A percentile compares a stretch with the other conserved stretches of the same genome.
These are phyloP conservation scores for Suhomyces chickasaworum DNA, from an alignment of 1,139 yeast genomes.

Conservation along the genomic window DNA sequence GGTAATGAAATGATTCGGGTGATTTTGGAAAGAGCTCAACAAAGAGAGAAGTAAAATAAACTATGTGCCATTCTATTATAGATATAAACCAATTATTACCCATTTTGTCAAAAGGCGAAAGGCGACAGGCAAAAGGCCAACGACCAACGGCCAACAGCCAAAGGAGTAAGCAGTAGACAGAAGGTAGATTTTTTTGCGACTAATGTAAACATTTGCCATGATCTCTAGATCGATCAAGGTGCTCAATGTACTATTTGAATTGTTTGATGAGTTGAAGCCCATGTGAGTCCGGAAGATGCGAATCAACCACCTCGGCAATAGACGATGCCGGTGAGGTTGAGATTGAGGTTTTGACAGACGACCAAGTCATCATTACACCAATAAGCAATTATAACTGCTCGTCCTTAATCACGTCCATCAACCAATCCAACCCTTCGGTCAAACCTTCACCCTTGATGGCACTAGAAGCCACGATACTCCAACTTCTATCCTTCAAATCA, in stretches of 20 bases:
- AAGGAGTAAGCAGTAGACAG: no score
- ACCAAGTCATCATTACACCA: neutral
- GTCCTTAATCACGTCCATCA: slow-evolving; percentile 93
- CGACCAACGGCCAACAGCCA: no score
- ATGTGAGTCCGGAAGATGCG: neutral
- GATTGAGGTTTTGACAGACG: neutral
- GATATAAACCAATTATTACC: slow-evolving; percentile 3
- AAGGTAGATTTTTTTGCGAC: no score
- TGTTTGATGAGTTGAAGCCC: neutral
- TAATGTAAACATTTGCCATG: neutral
- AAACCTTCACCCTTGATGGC: slow-evolving; percentile 96
- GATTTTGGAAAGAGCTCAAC: slow-evolving; percentile 58
- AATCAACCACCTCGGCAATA: neutral
- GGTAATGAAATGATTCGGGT: slow-evolving; percentile 97
- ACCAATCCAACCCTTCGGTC: slow-evolving; percentile 95
- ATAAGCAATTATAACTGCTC: slow-evolving; percentile 63
- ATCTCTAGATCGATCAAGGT: neutral
- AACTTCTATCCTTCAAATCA: slow-evolving; percentile 90
- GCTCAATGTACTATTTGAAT: neutral
- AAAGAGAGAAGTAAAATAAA: slow-evolving; percentile 29
- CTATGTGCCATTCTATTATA: slow-evolving; percentile 7
- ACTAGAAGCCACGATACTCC: slow-evolving; percentile 97
- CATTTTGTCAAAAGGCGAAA: neutral
- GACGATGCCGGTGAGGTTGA: neutral
- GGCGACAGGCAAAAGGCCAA: no score